A percentile compares a stretch with the other conserved stretches of the same genome.
phyloP scores from a whole-genome alignment of 1,284 basidiomycete species.

The Clitocybe nebularis region DNA sequence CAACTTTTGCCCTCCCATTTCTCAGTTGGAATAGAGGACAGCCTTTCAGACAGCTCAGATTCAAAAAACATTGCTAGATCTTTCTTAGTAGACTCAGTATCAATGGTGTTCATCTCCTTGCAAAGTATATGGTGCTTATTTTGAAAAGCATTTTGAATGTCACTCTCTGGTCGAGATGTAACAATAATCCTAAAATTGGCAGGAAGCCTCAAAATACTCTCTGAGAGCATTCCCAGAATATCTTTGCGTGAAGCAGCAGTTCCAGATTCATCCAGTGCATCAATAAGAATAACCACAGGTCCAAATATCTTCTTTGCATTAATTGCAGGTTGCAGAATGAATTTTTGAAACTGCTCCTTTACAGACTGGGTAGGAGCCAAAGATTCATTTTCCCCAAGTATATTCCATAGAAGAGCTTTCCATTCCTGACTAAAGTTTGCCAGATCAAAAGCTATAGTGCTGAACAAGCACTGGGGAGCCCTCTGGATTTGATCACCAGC shows the following conservation, averaged over 20 bases:
- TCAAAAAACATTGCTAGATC: conserved; percentile 11
- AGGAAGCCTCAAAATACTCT: conserved; percentile 19
- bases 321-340: background rate
- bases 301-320: background rate
- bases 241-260: conserved; percentile 6
- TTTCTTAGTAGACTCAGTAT: conserved; percentile 4
- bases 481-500: background rate
- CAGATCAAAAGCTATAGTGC: background rate
- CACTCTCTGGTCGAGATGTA: conserved; percentile 23
- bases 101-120: conserved; percentile 12
- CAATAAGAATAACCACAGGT: background rate
- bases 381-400: background rate
- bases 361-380: background rate
- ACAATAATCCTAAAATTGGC: conserved; percentile 26
- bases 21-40: conserved; percentile 6
- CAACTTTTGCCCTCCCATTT: conserved; percentile 4
- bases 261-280: background rate
- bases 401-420: background rate
- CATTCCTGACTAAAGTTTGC: background rate
- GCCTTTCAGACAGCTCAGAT: background rate
- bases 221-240: conserved; percentile 17
- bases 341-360: background rate
- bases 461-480: background rate
- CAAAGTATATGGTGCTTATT: conserved; percentile 4
- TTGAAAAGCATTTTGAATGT: conserved; percentile 16